phyloP scores from a whole-genome alignment of 345 rosid species.

The Syzygium jambos region DNA sequence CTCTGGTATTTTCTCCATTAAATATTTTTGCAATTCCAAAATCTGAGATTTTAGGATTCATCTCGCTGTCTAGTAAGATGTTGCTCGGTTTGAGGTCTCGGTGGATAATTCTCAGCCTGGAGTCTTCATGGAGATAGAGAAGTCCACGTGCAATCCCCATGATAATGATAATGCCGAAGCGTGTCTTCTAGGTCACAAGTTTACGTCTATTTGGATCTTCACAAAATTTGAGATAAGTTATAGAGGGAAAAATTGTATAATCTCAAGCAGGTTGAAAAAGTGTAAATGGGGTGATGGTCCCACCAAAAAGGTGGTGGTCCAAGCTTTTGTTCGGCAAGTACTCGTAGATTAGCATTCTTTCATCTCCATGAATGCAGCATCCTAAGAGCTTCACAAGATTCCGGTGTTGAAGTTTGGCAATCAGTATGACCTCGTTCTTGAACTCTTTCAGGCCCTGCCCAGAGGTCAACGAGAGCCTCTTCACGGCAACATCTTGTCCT shows the following conservation, averaged over 20 bases:
- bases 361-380: slow-evolving; percentile 43
- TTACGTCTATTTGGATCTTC: slow-evolving; percentile 9
- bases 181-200: slow-evolving; percentile 15
- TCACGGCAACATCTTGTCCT: slow-evolving; percentile 22
- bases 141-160: slow-evolving; percentile 31
- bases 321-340: slow-evolving; percentile 55
- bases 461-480: slow-evolving; percentile 15
- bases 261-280: not conserved
- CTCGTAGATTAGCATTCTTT: slow-evolving; percentile 56
- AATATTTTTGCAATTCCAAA: slow-evolving; percentile 32
- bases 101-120: slow-evolving; percentile 29
- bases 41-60: slow-evolving; percentile 35
- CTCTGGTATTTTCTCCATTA: slow-evolving; percentile 3
- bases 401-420: slow-evolving; percentile 55
- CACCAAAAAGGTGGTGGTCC: slow-evolving; percentile 47
- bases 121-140: slow-evolving; percentile 31
- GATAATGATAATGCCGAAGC: slow-evolving; percentile 21
- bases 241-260: not conserved
- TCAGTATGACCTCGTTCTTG: slow-evolving; percentile 22
- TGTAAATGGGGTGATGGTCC: not conserved
- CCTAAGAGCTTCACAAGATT: slow-evolving; percentile 69
- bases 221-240: not conserved
- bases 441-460: slow-evolving; percentile 24
- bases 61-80: slow-evolving; percentile 14
- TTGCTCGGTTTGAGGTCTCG: slow-evolving; percentile 32